Evolutionary conservation across 169 alveolate genomes (phyloP).

Genomic region (Plasmodium fragile): DNA sequence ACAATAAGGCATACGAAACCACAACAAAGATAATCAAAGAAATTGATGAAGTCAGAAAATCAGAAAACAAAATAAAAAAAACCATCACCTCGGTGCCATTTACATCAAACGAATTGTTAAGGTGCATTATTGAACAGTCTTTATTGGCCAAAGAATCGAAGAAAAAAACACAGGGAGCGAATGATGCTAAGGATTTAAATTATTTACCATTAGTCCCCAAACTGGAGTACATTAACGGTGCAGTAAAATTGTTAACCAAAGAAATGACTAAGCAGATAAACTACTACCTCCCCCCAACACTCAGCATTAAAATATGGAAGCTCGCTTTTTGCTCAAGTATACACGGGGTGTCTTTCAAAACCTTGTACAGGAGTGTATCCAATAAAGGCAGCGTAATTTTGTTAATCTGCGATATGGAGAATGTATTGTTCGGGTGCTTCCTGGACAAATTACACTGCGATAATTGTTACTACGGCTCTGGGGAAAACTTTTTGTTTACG

Average conservation of each 20-base stretch:
- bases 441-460: constrained; percentile 83
- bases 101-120: constrained; percentile 69
- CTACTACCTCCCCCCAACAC: constrained; percentile 82
- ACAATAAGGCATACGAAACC: constrained; percentile 71
- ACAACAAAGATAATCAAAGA: constrained; percentile 71
- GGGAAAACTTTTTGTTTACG: constrained; percentile 88
- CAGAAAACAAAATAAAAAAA: constrained; percentile 63
- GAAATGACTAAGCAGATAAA: constrained; percentile 81
- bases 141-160: constrained; percentile 15
- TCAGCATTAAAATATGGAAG: constrained; percentile 86
- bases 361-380: constrained; percentile 86
- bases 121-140: constrained; percentile 55
- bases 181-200: constrained; percentile 34
- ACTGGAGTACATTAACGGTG: constrained; percentile 48
- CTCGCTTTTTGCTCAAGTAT: constrained; percentile 80
- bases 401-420: constrained; percentile 86
- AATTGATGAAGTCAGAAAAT: constrained; percentile 60
- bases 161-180: background rate
- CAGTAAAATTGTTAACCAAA: constrained; percentile 72
- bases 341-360: constrained; percentile 83
- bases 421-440: constrained; percentile 90
- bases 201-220: constrained; percentile 33
- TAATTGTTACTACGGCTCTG: constrained; percentile 89
- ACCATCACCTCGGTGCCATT: constrained; percentile 73
- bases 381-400: constrained; percentile 86